Percentiles rank a stretch among this genome's conserved stretches.
Conservation (phyloP, 805 yeast genomes). For the Candida nemodendra region DNA sequence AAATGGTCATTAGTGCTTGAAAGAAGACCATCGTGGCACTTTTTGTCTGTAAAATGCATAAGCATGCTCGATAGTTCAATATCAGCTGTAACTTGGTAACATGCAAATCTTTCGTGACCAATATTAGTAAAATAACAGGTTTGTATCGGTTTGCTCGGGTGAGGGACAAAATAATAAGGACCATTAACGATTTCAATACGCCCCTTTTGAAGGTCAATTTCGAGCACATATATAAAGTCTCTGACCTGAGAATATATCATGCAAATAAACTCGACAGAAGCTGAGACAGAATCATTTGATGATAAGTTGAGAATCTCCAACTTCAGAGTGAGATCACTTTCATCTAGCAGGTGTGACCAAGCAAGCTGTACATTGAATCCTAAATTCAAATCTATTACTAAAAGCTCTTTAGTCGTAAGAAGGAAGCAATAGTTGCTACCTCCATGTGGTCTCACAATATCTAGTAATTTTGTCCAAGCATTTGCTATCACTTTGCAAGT, state of each 20-base stretch:
- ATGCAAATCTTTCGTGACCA: constrained; percentile 3
- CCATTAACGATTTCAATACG: constrained; percentile 19
- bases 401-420: constrained; percentile 66
- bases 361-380: constrained; percentile 51
- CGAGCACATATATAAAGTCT: constrained; percentile 30
- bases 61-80: constrained; percentile 23
- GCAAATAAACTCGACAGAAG: constrained; percentile 20
- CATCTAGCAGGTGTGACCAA: constrained; percentile 69
- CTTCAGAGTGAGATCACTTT: constrained; percentile 52
- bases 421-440: constrained; percentile 43
- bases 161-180: constrained; percentile 26
- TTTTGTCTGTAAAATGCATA: constrained; percentile 1
- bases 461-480: constrained; percentile 53
- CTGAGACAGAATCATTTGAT: constrained; percentile 1
- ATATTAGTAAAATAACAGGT: constrained; percentile 11
- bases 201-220: constrained; percentile 26
- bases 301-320: constrained; percentile 31
- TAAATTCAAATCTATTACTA: constrained; percentile 42
- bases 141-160: constrained; percentile 19
- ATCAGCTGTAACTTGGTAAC: constrained; percentile 16
- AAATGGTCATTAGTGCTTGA: too few species aligned
- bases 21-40: not conserved
- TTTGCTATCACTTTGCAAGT: constrained; percentile 45
- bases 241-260: constrained; percentile 29
- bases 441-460: constrained; percentile 32